These are phyloP conservation scores for Diversispora eburnea DNA, from an alignment of 192 early-diverging fungal species.

Conservation along the genomic window DNA sequence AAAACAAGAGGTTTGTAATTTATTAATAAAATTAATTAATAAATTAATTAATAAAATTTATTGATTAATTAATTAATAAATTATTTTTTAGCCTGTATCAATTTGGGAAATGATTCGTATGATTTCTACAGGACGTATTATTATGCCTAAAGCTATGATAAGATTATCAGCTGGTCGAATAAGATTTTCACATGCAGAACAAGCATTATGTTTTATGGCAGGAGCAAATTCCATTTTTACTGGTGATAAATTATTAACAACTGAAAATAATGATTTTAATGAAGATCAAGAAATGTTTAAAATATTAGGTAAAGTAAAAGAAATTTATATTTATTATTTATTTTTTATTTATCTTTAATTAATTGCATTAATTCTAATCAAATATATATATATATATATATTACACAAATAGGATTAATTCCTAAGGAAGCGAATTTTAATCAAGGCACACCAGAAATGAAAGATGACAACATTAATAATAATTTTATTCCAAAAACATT, in stretches of 20 bases:
- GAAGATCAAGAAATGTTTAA: slow-evolving; percentile 75
- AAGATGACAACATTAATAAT: too few relatives aligned
- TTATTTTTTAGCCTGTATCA: slow-evolving; percentile 56
- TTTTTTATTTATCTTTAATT: neutral
- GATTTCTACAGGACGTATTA: slow-evolving; percentile 78
- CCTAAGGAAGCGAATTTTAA: slow-evolving; percentile 47
- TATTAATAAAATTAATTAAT: neutral
- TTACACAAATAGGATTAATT: slow-evolving; percentile 34
- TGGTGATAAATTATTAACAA: slow-evolving; percentile 78
- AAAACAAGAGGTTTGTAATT: slow-evolving; percentile 53
- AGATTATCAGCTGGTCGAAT: slow-evolving; percentile 75
- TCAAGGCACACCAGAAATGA: slow-evolving; percentile 33
- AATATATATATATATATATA: too few relatives aligned
- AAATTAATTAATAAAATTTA: slow-evolving; percentile 5
- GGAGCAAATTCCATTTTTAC: slow-evolving; percentile 86
- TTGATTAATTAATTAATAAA: neutral
- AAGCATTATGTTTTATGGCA: slow-evolving; percentile 71
- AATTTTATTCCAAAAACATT: too few relatives aligned
- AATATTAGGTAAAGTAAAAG: slow-evolving; percentile 42
- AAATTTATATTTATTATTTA: neutral
- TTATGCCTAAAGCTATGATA: slow-evolving; percentile 77
- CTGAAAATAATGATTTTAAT: slow-evolving; percentile 69
- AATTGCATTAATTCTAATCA: neutral
- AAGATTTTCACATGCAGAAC: slow-evolving; percentile 64
- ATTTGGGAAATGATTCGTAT: slow-evolving; percentile 81